Percentiles rank a stretch among this genome's conserved stretches.
These are phyloP conservation scores for Lepidium didymum DNA, from an alignment of 345 rosid species.

Conservation along the genomic window DNA sequence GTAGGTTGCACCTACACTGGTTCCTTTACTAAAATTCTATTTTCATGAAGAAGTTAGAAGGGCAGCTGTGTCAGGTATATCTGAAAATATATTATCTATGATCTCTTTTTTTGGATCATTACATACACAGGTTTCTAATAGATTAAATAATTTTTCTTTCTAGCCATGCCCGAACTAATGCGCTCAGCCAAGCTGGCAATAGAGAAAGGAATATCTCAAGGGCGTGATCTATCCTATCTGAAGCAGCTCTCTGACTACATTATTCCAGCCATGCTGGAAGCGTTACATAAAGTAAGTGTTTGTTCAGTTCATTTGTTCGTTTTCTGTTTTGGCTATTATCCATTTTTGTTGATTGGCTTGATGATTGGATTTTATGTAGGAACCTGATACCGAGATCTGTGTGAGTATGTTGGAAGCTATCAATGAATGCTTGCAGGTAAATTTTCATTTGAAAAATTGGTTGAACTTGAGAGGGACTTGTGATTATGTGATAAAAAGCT, in stretches of 20 bases:
- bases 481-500: not conserved
- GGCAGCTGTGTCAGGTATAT: constrained; percentile 98
- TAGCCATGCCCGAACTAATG: constrained; percentile 98
- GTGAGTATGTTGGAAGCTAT: constrained; percentile 95
- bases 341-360: not conserved
- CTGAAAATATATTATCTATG: not conserved
- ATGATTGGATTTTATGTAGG: constrained; percentile 49
- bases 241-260: constrained; percentile 93
- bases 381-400: constrained; percentile 95
- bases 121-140: not conserved
- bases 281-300: constrained; percentile 74
- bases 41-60: constrained; percentile 99
- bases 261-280: constrained; percentile 90
- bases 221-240: constrained; percentile 78
- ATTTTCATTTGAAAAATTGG: not conserved
- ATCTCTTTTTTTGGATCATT: not conserved
- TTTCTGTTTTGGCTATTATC: not conserved
- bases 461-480: not conserved
- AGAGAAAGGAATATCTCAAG: constrained; percentile 82
- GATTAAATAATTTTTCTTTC: not conserved
- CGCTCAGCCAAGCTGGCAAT: constrained; percentile 93
- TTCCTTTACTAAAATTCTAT: constrained; percentile 95
- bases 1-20: constrained; percentile 93
- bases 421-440: constrained; percentile 96
- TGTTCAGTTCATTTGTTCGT: not conserved